Conservation (phyloP, 192 early-diverging fungal species). For the Entomortierella chlamydospora region DNA sequence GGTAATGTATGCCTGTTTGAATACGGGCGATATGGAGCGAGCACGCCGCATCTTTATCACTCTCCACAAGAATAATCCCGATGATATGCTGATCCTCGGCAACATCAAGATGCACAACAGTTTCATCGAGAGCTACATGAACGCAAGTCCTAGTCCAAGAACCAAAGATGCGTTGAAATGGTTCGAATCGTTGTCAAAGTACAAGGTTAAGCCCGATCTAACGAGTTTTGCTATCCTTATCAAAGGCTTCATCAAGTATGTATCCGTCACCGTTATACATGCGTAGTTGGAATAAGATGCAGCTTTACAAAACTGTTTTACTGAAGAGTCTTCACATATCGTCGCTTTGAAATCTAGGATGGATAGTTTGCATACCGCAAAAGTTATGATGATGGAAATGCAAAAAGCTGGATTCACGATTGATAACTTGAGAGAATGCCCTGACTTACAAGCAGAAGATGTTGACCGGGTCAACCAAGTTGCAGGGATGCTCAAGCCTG, state of each 20-base stretch:
- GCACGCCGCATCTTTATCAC: constrained; percentile 80
- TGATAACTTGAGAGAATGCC: constrained; percentile 25
- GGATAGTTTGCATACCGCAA: constrained; percentile 57
- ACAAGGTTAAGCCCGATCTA: constrained; percentile 68
- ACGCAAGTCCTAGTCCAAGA: constrained; percentile 60
- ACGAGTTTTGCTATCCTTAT: constrained; percentile 85
- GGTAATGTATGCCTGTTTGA: constrained; percentile 80
- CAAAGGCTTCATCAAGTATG: constrained; percentile 72
- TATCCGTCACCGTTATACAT: neutral
- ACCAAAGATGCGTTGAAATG: constrained; percentile 72
- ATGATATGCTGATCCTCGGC: constrained; percentile 75
- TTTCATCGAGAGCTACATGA: constrained; percentile 80
- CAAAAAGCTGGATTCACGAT: constrained; percentile 46
- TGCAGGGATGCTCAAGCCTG: constrained; percentile 26
- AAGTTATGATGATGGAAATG: constrained; percentile 62
- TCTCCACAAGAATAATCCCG: constrained; percentile 70
- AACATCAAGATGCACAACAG: constrained; percentile 84
- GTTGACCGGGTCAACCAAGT: constrained; percentile 32
- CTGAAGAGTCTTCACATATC: neutral
- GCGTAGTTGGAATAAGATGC: no score
- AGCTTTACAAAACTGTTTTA: no score
- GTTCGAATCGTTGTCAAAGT: constrained; percentile 73
- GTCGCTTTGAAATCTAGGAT: constrained; percentile 28
- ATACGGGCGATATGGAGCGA: constrained; percentile 76
- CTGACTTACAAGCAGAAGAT: constrained; percentile 40